Percentiles rank a stretch among this genome's conserved stretches.
Evolutionary conservation across 768 basidiomycete genomes (phyloP).

Genomic region (Boletus rex-veris): DNA sequence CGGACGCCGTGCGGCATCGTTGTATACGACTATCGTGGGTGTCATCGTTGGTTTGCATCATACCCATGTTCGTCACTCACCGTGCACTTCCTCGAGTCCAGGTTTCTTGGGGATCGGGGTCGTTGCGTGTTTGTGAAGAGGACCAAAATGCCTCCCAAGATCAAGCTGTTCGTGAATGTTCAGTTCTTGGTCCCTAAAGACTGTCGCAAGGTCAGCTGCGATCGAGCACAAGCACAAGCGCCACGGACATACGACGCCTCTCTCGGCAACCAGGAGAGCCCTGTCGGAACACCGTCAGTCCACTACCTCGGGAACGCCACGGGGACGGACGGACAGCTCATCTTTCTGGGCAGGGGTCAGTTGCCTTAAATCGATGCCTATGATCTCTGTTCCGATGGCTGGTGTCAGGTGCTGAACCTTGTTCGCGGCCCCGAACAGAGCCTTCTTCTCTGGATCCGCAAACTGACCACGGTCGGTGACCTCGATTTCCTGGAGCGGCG

Average conservation of each 20-base stretch:
- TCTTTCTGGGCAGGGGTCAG: slow-evolving; percentile 69
- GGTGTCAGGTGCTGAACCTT: slow-evolving; percentile 70
- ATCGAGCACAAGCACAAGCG: not conserved
- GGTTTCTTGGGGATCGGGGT: slow-evolving; percentile 68
- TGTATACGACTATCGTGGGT: slow-evolving; percentile 58
- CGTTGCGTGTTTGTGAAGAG: slow-evolving; percentile 79
- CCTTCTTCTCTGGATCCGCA: slow-evolving; percentile 69
- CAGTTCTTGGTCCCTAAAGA: slow-evolving; percentile 74
- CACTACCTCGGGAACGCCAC: not conserved
- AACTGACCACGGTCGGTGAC: slow-evolving; percentile 64
- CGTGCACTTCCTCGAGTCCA: slow-evolving; percentile 74
- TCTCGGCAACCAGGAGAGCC: slow-evolving; percentile 69
- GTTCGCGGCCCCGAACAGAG: slow-evolving; percentile 57
- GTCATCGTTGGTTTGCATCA: slow-evolving; percentile 1
- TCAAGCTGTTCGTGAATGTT: slow-evolving; percentile 66
- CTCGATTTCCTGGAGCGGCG: slow-evolving; percentile 53
- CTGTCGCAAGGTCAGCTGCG: slow-evolving; percentile 30
- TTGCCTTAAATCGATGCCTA: slow-evolving; percentile 69
- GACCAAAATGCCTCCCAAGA: slow-evolving; percentile 69
- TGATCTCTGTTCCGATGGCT: slow-evolving; percentile 70
- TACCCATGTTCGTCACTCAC: slow-evolving; percentile 33
- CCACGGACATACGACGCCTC: slow-evolving; percentile 68
- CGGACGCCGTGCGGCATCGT: slow-evolving; percentile 58
- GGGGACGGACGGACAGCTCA: slow-evolving; percentile 54
- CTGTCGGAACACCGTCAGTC: slow-evolving; percentile 33